Evolutionary conservation across 2,329 filamentous ascomycete genomes (phyloP).

Genomic region (Ramichloridium luteum): DNA sequence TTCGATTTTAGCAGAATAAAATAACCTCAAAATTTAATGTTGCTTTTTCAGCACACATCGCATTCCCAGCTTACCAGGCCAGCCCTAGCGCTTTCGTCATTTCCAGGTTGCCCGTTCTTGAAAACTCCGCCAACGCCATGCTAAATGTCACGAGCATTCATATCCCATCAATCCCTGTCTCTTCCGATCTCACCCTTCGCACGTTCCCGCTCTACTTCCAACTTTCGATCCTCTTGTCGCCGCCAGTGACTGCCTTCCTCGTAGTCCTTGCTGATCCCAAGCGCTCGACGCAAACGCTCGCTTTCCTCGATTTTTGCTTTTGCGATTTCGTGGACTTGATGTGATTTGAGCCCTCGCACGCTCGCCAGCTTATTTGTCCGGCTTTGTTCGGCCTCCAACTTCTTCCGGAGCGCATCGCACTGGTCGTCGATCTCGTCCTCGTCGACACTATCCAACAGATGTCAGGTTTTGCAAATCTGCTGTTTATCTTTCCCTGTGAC

Average conservation of each 20-base stretch:
- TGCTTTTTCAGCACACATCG: too few relatives aligned
- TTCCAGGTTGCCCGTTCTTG: too few relatives aligned
- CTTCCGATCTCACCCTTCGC: constrained; percentile 10
- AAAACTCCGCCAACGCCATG: constrained; percentile 6
- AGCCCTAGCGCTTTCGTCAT: too few relatives aligned
- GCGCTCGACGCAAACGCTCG: constrained; percentile 70
- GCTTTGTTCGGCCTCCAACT: constrained; percentile 46
- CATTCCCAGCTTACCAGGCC: too few relatives aligned
- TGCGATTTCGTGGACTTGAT: constrained; percentile 92
- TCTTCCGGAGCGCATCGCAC: constrained; percentile 54
- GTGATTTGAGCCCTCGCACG: constrained; percentile 60
- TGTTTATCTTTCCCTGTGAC: constrained; percentile 15
- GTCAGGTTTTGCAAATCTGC: constrained; percentile 2
- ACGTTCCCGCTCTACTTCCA: constrained; percentile 16
- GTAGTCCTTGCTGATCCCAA: constrained; percentile 78
- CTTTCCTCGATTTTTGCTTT: constrained; percentile 95
- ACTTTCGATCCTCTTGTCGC: constrained; percentile 59
- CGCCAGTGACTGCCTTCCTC: constrained; percentile 79
- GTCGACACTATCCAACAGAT: constrained; percentile 43
- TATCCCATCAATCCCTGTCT: constrained; percentile 10
- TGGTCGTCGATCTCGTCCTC: constrained; percentile 83
- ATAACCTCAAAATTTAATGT: too few relatives aligned
- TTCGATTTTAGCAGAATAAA: too few relatives aligned
- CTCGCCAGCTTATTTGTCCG: constrained; percentile 31
- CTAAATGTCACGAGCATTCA: constrained; percentile 1